Conservation (phyloP, 768 basidiomycete genomes). For the Agaricus sinodeliciosus region DNA sequence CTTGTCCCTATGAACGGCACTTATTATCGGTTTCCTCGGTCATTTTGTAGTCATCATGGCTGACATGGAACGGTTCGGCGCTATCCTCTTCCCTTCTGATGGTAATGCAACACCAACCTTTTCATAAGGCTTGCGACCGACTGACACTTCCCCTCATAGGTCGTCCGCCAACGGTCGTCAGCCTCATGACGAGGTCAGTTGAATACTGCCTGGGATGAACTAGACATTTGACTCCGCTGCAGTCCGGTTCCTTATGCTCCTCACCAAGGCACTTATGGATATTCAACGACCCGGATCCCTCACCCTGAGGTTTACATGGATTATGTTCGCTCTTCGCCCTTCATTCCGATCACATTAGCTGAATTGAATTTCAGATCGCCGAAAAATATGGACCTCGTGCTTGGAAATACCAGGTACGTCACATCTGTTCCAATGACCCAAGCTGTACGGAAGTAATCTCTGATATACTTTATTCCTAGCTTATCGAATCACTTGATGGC, state of each 20-base stretch:
- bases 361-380: constrained; percentile 42
- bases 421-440: constrained; percentile 9
- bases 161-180: constrained; percentile 65
- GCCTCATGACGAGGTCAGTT: constrained; percentile 65
- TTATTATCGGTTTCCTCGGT: constrained; percentile 4
- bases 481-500: constrained; percentile 68
- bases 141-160: constrained; percentile 25
- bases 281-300: constrained; percentile 55
- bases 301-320: constrained; percentile 87
- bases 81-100: constrained; percentile 74
- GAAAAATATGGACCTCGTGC: constrained; percentile 60
- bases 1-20: no score
- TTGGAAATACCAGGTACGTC: constrained; percentile 66
- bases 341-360: constrained; percentile 2
- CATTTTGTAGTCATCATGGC: constrained; percentile 42
- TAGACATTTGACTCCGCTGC: constrained; percentile 3
- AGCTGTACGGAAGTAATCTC: constrained; percentile 11
- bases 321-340: constrained; percentile 34
- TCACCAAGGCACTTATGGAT: constrained; percentile 38
- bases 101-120: constrained; percentile 22
- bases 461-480: constrained; percentile 29
- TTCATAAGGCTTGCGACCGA: neutral
- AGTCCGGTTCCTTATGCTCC: constrained; percentile 36
- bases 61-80: constrained; percentile 55
- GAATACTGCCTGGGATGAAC: neutral